Evolutionary conservation across 1,139 yeast genomes (phyloP), one percentile per base, ranked within the genome.

Genomic region (Geotrichum histeridarum): DNA sequence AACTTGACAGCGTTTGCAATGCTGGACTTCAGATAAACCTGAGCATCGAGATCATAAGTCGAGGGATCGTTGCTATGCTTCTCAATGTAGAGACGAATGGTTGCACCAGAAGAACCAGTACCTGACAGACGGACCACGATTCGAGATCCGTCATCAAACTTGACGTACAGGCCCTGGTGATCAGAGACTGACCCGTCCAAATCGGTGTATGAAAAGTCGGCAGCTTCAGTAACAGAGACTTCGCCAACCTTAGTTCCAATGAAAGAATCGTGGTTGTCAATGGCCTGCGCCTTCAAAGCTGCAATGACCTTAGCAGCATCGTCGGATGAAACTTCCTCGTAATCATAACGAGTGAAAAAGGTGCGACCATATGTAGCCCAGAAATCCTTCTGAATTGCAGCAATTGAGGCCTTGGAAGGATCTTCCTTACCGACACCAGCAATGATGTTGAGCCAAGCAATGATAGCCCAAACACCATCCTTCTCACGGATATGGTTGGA

Each of bases 91-190:
- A 93, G 77, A 72, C 99, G 83, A 59, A 94, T 91, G 2, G 99
- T 93, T 17, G 99, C 98, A 48, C 99, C 99, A 1, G 96, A 84
- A 1, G 98, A 90, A 6, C 99, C 99, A 11, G 99, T 93, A 55
- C 99, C 99, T 0, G 97, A 89, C 61, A 93, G 78, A 72, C 99
- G 84, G 49, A 89, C 88, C 44, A 94, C 88, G 56, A 91, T 81
- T 70, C 98, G 81, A 58, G 89, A 80, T 2, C 98, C 98, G 64
- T 83, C 84, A 48, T 78, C 78, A 61, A 91, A 80, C 72, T 86
- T 90, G 62, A 91, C 84, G 67, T 78, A 93, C 55, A 93, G 79
- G 46, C 99, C 99, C 76, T 93, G 99, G 68, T 90, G 84, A n/a
- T 74, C 69, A 6, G 97, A 87, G 7, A 91, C 90, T 1, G 93